Evolutionary conservation across 495 filamentous ascomycete species (phyloP), one percentile per base, ranked within the genome.

Genomic region (Geopyxis carbonaria): DNA sequence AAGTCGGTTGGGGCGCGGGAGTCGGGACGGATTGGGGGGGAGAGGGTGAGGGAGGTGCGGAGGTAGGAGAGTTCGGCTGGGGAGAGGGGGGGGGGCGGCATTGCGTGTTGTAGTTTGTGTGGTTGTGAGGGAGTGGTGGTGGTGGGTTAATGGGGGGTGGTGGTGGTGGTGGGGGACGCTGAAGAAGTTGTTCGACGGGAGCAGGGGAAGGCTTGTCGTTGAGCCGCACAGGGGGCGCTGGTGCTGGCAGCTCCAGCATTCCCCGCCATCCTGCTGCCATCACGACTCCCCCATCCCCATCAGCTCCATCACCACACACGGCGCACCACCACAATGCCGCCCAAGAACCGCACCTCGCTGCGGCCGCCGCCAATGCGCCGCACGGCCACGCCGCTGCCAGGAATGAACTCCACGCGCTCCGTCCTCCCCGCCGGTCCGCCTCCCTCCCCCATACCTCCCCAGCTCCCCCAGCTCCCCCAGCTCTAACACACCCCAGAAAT

Each of bases 1-100:
- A 95, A 95, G 55, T 91, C 80, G 11, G 74, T 78, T 5, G 83
- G 65, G 15, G 73, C 65, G 57, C 86, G 83, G 44, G 72, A 75
- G 57, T 97, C 89, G 15, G 87, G 83, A 20, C 89, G 86, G 54
- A 95, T 77, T 5, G 89, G 82, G n/a, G 73, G 77, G 10, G 61
- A 59, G 22, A 75, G 70, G 8, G 72, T 65, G 50, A 97, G 83
- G 3, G 89, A 89, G 39, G 75, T 70, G 70, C 86, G 85, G 33
- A 94, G 75, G 68, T 93, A 97, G 57, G 86, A 81, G 49, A 95
- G 82, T 60, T 97, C 91, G 48, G 89, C 82, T 28, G 86, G 86
- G 15, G 85, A 93, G 61, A 97, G 75, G 48, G 80, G 75, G 16
- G 42, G 28, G 31, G 43, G 23, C 62, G 65, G 31, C 6, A 29